phyloP scores from a whole-genome alignment of 2,329 filamentous ascomycete genomes.

The Zasmidium angulare region DNA sequence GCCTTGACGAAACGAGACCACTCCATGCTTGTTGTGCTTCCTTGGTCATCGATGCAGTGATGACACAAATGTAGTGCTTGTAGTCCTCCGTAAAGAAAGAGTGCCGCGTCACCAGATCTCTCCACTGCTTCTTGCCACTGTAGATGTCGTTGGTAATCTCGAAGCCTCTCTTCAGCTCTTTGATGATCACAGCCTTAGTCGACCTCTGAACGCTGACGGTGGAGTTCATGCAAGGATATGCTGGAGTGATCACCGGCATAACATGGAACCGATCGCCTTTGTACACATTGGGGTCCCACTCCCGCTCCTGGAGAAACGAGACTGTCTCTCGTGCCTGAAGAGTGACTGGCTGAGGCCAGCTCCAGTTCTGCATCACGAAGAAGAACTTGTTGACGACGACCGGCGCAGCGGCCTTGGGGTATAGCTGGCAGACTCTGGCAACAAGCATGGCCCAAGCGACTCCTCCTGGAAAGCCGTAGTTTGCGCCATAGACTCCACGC shows the following conservation, averaged over 20 bases:
- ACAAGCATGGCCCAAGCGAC: slow-evolving; percentile 99
- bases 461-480: slow-evolving; percentile 93
- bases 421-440: slow-evolving; percentile 91
- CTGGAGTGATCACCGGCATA: slow-evolving; percentile 98
- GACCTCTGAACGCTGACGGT: slow-evolving; percentile 92
- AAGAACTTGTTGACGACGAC: slow-evolving; percentile 95
- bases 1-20: slow-evolving; percentile 89
- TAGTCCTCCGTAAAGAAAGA: slow-evolving; percentile 91
- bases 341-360: slow-evolving; percentile 90
- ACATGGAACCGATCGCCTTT: slow-evolving; percentile 78
- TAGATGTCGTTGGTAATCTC: slow-evolving; percentile 80
- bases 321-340: slow-evolving; percentile 85
- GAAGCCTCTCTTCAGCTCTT: slow-evolving; percentile 75
- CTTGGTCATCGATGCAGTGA: slow-evolving; percentile 77
- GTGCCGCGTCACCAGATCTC: slow-evolving; percentile 83
- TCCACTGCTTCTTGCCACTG: slow-evolving; percentile 74
- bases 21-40: slow-evolving; percentile 86
- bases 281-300: slow-evolving; percentile 93
- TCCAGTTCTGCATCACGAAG: slow-evolving; percentile 84
- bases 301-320: slow-evolving; percentile 70
- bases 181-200: slow-evolving; percentile 78
- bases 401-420: slow-evolving; percentile 85
- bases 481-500: slow-evolving; percentile 91
- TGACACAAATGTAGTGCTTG: slow-evolving; percentile 92
- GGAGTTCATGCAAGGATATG: slow-evolving; percentile 96